Percentiles rank a stretch among this genome's conserved stretches.
Conservation (phyloP, 1,284 basidiomycete genomes). For the Heterobasidion parviporum region DNA sequence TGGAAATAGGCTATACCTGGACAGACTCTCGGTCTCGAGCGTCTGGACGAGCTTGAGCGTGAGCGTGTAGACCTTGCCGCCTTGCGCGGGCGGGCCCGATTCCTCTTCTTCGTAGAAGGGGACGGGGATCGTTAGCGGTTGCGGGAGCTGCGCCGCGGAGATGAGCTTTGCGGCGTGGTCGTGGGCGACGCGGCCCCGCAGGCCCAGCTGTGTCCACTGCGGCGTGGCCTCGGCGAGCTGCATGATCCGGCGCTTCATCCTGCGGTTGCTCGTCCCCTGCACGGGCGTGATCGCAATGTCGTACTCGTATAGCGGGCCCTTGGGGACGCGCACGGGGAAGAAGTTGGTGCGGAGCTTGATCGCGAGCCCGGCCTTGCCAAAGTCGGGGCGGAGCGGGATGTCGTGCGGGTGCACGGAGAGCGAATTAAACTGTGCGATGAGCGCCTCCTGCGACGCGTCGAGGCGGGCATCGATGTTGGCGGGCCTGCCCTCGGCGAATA, state of each 20-base stretch:
- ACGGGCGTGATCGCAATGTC: slow-evolving; percentile 54
- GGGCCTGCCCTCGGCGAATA: slow-evolving; percentile 40
- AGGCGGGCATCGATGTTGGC: slow-evolving; percentile 55
- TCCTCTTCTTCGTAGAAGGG: slow-evolving; percentile 63
- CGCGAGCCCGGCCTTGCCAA: slow-evolving; percentile 47
- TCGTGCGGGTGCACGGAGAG: slow-evolving; percentile 35
- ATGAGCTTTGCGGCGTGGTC: slow-evolving; percentile 62
- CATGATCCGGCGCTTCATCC: slow-evolving; percentile 63
- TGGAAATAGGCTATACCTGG: slow-evolving; percentile 31
- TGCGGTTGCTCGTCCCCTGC: slow-evolving; percentile 36
- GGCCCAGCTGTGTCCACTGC: slow-evolving; percentile 45
- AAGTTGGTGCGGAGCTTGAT: slow-evolving; percentile 69
- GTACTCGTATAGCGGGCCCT: slow-evolving; percentile 59
- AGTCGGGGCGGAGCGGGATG: slow-evolving; percentile 60
- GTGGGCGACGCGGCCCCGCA: slow-evolving; percentile 55
- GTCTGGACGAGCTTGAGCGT: slow-evolving; percentile 50
- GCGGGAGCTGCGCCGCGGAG: slow-evolving; percentile 42
- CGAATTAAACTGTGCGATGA: slow-evolving; percentile 41
- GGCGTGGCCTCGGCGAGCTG: slow-evolving; percentile 55
- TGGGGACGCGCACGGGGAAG: slow-evolving; percentile 61
- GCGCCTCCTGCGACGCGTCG: slow-evolving; percentile 44
- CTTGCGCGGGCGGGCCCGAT: slow-evolving; percentile 25
- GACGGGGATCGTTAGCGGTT: slow-evolving; percentile 51
- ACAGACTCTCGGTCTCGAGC: slow-evolving; percentile 50
- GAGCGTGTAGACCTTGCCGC: slow-evolving; percentile 52